Conservation (phyloP, 2,329 filamentous ascomycete genomes). For the Cordyceps cicadae region DNA sequence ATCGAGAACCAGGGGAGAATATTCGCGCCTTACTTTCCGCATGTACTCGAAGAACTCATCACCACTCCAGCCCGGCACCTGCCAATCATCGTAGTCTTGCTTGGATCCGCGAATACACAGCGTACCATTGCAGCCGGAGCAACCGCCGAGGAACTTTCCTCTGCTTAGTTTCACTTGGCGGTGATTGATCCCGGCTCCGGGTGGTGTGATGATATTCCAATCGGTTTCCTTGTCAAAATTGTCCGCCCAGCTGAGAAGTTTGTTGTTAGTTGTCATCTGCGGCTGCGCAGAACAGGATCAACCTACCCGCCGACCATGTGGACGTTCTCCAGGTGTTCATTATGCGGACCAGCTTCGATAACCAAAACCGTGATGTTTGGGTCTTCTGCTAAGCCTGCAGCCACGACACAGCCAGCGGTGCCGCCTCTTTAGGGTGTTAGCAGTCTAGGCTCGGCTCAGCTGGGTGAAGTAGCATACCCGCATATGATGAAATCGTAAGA, state of each 20-base stretch:
- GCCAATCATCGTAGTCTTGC: constrained; percentile 48
- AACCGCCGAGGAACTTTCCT: constrained; percentile 42
- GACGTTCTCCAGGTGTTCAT: constrained; percentile 37
- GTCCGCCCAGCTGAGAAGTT: constrained; percentile 30
- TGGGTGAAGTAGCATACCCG: constrained; percentile 20
- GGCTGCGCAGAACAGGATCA: background rate
- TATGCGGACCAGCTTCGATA: constrained; percentile 31
- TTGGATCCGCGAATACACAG: constrained; percentile 40
- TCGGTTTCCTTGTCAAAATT: constrained; percentile 41
- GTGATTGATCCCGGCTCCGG: constrained; percentile 29
- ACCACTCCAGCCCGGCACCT: constrained; percentile 45
- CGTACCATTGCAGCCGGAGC: constrained; percentile 41
- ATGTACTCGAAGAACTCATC: constrained; percentile 50
- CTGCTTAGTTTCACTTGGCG: constrained; percentile 39
- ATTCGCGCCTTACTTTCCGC: constrained; percentile 32
- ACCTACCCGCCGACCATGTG: constrained; percentile 42
- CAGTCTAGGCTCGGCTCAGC: background rate
- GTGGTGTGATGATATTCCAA: constrained; percentile 40
- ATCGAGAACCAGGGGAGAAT: background rate
- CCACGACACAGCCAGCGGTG: constrained; percentile 30
- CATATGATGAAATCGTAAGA: constrained; percentile 28
- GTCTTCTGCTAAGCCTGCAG: constrained; percentile 29
- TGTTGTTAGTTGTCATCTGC: background rate
- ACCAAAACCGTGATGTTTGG: constrained; percentile 23
- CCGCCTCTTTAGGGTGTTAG: constrained; percentile 21